These are phyloP conservation scores for Botrytis deweyae DNA, from an alignment of 2,329 filamentous ascomycete genomes.

Conservation along the genomic window DNA sequence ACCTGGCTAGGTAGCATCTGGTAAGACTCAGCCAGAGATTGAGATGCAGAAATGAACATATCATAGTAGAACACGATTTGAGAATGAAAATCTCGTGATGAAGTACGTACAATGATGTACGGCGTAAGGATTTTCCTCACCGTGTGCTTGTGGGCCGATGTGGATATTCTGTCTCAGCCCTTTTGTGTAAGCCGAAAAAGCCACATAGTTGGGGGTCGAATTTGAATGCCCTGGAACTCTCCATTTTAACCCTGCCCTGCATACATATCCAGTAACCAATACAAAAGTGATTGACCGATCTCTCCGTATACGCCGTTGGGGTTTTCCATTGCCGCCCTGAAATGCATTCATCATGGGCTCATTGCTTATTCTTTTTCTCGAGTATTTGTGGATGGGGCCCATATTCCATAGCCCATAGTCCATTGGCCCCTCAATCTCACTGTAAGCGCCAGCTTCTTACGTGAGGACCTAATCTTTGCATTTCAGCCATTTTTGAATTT, in stretches of 20 bases:
- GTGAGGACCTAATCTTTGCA: not conserved
- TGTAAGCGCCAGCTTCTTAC: conserved; percentile 13
- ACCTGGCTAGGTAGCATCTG: not conserved
- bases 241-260: not conserved
- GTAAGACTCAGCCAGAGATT: not conserved
- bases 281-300: not conserved
- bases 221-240: not conserved
- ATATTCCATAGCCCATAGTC: not conserved
- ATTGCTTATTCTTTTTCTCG: not conserved
- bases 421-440: not conserved
- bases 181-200: not conserved
- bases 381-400: not conserved
- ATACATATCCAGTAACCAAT: not conserved
- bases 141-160: not conserved
- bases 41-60: not conserved
- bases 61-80: not conserved
- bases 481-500: not conserved
- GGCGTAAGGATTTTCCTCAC: not conserved
- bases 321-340: not conserved
- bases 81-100: not conserved
- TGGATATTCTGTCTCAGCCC: not conserved
- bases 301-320: not conserved
- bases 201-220: too few species aligned
- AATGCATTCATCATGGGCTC: too few species aligned
- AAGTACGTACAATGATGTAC: not conserved